Evolutionary conservation across 2,329 filamentous ascomycete genomes (phyloP).

Genomic region (Penicillium sp.): DNA sequence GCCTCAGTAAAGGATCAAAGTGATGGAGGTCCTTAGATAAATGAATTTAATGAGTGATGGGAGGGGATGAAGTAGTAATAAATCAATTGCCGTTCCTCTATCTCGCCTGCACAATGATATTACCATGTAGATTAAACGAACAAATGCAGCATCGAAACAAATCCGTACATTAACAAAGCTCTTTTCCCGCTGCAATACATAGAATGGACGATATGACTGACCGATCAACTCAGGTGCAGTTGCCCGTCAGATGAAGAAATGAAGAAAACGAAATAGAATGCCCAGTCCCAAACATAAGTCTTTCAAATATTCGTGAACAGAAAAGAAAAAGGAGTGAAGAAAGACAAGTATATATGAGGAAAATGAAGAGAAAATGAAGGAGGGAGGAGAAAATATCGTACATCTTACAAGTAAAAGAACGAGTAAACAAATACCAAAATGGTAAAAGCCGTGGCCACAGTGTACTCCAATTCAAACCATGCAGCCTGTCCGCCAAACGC

Average conservation of each 20-base stretch:
- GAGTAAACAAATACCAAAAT: slow-evolving; percentile 47
- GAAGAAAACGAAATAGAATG: neutral
- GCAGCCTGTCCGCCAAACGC: slow-evolving; percentile 52
- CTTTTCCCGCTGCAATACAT: neutral
- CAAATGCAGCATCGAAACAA: neutral
- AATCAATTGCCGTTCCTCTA: neutral
- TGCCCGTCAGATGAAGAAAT: neutral
- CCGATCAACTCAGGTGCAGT: neutral
- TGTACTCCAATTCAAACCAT: slow-evolving; percentile 56
- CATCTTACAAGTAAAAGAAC: slow-evolving; percentile 25
- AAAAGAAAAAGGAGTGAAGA: neutral
- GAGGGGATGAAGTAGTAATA: neutral
- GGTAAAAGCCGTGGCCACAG: slow-evolving; percentile 49
- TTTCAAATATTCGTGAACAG: slow-evolving; percentile 1
- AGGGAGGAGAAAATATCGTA: slow-evolving; percentile 2
- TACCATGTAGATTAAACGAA: neutral
- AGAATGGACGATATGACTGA: neutral
- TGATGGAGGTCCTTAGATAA: too few relatives aligned
- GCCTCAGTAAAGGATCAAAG: slow-evolving; percentile 47
- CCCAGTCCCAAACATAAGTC: neutral
- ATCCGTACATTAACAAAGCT: neutral
- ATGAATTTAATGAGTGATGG: neutral
- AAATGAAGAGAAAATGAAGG: neutral
- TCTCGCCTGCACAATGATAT: neutral
- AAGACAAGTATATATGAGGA: neutral